These are phyloP conservation scores for Spathaspora arborariae DNA, from an alignment of 805 yeast species.

Conservation along the genomic window DNA sequence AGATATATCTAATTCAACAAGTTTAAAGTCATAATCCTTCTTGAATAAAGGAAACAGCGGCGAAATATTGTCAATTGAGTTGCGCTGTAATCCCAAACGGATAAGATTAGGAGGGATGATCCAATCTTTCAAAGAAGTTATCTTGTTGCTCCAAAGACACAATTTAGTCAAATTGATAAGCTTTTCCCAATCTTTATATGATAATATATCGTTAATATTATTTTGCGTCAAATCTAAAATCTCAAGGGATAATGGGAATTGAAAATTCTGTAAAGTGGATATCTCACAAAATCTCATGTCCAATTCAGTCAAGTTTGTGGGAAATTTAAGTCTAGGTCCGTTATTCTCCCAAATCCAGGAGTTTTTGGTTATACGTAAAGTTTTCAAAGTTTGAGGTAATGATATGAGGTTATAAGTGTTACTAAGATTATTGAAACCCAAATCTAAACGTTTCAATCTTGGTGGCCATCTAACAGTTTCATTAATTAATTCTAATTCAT, in stretches of 20 bases:
- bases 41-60: too few species aligned
- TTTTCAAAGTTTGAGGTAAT: too few species aligned
- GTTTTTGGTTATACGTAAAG: too few species aligned
- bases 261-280: not conserved
- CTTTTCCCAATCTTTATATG: not conserved
- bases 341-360: not conserved
- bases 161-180: not conserved
- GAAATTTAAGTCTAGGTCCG: not conserved
- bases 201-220: not conserved
- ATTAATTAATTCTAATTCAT: too few species aligned
- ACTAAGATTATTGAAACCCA: too few species aligned
- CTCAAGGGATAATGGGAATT: not conserved
- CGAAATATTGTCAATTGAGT: too few species aligned
- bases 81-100: too few species aligned
- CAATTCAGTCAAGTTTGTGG: not conserved
- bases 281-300: not conserved
- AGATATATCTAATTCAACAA: too few species aligned
- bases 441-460: too few species aligned
- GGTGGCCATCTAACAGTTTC: too few species aligned
- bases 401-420: too few species aligned
- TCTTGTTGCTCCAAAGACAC: not conserved
- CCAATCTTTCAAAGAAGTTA: not conserved
- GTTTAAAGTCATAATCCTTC: too few species aligned
- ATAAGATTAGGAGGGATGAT: not conserved
- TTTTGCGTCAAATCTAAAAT: not conserved